Evolutionary conservation across 164 flowering plant species (phyloP).

Genomic region (Tinospora cordifolia): DNA sequence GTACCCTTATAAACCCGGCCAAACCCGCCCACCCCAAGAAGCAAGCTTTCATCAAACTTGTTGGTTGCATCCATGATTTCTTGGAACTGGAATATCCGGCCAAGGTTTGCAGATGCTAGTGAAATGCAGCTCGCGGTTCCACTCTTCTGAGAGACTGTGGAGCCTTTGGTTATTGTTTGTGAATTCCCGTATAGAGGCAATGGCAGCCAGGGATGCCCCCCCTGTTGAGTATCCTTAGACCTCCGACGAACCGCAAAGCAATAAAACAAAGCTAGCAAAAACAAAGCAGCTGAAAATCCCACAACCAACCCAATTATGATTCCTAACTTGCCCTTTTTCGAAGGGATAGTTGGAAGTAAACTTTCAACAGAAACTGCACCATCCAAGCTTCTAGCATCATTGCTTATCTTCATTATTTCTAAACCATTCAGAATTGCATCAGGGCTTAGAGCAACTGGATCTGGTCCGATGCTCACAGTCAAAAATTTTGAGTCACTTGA

Average conservation of each 20-base stretch:
- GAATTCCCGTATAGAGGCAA: constrained; percentile 79
- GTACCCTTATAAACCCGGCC: constrained; percentile 87
- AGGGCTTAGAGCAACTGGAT: constrained; percentile 31
- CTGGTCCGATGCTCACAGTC: constrained; percentile 80
- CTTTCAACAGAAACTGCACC: constrained; percentile 45
- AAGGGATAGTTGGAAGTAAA: constrained; percentile 32
- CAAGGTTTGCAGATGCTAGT: constrained; percentile 53
- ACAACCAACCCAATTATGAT: constrained; percentile 41
- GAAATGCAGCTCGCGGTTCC: constrained; percentile 85
- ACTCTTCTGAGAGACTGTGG: constrained; percentile 76
- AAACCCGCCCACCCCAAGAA: constrained; percentile 97
- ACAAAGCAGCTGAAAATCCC: constrained; percentile 38
- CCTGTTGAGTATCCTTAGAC: constrained; percentile 43
- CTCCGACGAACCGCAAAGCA: constrained; percentile 41
- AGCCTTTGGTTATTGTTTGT: constrained; percentile 58
- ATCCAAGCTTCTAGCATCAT: constrained; percentile 54
- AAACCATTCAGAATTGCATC: constrained; percentile 77
- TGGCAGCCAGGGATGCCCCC: constrained; percentile 67
- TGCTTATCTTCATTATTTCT: constrained; percentile 87
- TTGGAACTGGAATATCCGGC: constrained; percentile 63
- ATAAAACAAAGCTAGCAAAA: constrained; percentile 36
- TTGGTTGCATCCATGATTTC: constrained; percentile 86
- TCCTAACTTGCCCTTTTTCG: constrained; percentile 33
- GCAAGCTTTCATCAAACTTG: constrained; percentile 70
- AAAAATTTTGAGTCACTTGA: constrained; percentile 34